Conservation (phyloP, 2,329 filamentous ascomycete genomes). For the Diaporthe vaccinii region DNA sequence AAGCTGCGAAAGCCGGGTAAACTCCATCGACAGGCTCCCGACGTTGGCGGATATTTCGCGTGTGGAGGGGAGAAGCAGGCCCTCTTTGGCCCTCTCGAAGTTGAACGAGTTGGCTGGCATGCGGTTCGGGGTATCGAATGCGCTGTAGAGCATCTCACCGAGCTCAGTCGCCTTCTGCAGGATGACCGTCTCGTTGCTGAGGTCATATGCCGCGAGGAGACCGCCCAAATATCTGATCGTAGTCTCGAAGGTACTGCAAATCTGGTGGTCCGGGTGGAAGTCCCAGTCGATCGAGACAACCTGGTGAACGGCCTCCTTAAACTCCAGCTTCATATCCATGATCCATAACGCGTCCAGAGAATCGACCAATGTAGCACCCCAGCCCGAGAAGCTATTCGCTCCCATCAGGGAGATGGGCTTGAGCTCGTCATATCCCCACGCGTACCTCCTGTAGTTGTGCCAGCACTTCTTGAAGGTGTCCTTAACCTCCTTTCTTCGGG, state of each 20-base stretch:
- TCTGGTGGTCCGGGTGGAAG: slow-evolving; percentile 50
- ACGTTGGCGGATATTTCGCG: slow-evolving; percentile 60
- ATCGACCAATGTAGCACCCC: slow-evolving; percentile 72
- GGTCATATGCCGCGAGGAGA: slow-evolving; percentile 65
- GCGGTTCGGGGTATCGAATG: slow-evolving; percentile 68
- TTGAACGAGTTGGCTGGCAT: slow-evolving; percentile 62
- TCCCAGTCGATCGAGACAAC: slow-evolving; percentile 69
- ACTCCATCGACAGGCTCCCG: slow-evolving; percentile 80
- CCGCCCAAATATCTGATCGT: slow-evolving; percentile 70
- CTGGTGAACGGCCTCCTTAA: slow-evolving; percentile 63
- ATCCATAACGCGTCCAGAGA: slow-evolving; percentile 71
- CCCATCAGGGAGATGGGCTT: slow-evolving; percentile 62
- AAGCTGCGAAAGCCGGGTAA: slow-evolving; percentile 80
- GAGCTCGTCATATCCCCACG: slow-evolving; percentile 71
- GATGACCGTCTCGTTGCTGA: slow-evolving; percentile 61
- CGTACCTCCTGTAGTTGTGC: slow-evolving; percentile 66
- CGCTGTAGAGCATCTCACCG: slow-evolving; percentile 66
- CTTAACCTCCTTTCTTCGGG: slow-evolving; percentile 55
- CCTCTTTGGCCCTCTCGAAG: slow-evolving; percentile 57
- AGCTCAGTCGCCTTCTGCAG: slow-evolving; percentile 66
- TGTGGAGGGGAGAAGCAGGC: slow-evolving; percentile 52
- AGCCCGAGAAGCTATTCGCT: slow-evolving; percentile 65
- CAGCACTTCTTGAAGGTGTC: slow-evolving; percentile 60
- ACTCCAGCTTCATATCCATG: slow-evolving; percentile 70
- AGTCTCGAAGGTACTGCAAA: slow-evolving; percentile 74